These are phyloP conservation scores for Leersia perrieri DNA, from an alignment of 176 grass and related monocot species.

Conservation along the genomic window DNA sequence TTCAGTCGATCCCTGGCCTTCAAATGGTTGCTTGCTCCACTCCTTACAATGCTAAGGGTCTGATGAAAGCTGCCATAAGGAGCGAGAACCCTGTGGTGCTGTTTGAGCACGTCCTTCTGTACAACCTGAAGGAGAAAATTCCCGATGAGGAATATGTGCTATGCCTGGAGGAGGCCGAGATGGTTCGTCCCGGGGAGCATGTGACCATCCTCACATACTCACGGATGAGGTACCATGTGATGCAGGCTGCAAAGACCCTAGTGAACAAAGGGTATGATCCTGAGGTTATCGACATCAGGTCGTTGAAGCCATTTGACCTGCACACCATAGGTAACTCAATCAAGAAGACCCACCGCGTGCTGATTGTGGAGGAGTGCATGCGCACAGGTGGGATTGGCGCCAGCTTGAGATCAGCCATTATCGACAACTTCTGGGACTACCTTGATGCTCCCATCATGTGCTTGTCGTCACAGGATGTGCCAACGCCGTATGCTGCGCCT, in stretches of 20 bases:
- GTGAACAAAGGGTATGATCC: slow-evolving; percentile 87
- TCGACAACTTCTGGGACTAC: slow-evolving; percentile 94
- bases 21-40: slow-evolving; percentile 98
- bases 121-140: slow-evolving; percentile 90
- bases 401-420: slow-evolving; percentile 73
- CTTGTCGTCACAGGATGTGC: slow-evolving; percentile 89
- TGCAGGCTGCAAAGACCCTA: slow-evolving; percentile 76
- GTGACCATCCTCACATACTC: slow-evolving; percentile 88
- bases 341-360: slow-evolving; percentile 77
- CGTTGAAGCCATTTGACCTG: slow-evolving; percentile 81
- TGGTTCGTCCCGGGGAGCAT: slow-evolving; percentile 76
- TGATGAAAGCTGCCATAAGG: slow-evolving; percentile 96
- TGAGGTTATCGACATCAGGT: slow-evolving; percentile 87
- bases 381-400: slow-evolving; percentile 83
- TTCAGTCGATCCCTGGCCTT: slow-evolving; percentile 89
- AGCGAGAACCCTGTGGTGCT: slow-evolving; percentile 84
- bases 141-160: slow-evolving; percentile 77
- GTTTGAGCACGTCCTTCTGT: slow-evolving; percentile 85
- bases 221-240: slow-evolving; percentile 89
- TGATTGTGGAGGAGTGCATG: slow-evolving; percentile 96
- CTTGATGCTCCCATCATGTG: slow-evolving; percentile 81
- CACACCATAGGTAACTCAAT: slow-evolving; percentile 68
- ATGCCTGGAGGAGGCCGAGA: slow-evolving; percentile 81
- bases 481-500: slow-evolving; percentile 63
- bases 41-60: slow-evolving; percentile 86